Percentiles rank a stretch among this genome's conserved stretches.
Evolutionary conservation across 257 asterid genomes (phyloP).

Genomic region (Solanum piurae): DNA sequence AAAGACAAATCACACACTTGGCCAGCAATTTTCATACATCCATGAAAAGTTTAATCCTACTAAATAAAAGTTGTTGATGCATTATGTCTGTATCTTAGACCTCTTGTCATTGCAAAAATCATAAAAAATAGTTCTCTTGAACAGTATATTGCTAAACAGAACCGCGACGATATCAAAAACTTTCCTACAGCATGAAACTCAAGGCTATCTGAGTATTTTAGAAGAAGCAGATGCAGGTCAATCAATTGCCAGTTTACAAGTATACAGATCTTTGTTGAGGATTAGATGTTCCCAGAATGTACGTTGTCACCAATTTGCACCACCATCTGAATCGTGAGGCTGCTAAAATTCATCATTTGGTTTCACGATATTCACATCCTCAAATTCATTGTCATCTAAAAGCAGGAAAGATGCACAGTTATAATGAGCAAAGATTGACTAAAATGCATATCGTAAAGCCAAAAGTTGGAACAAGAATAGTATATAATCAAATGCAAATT

Average conservation of each 20-base stretch:
- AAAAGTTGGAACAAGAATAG: neutral
- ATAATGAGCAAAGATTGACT: neutral
- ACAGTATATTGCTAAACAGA: neutral
- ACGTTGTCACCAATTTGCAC: slow-evolving; percentile 24
- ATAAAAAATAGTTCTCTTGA: neutral
- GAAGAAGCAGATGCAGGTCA: neutral
- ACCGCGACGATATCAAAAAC: neutral
- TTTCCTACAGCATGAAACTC: neutral
- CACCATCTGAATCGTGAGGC: slow-evolving; percentile 41
- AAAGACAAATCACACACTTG: neutral
- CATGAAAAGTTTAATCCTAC: neutral
- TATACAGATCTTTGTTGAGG: neutral
- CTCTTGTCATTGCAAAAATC: neutral
- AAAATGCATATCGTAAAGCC: neutral
- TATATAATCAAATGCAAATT: neutral
- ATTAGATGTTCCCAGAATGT: neutral
- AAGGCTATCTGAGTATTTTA: neutral
- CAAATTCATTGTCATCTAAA: slow-evolving; percentile 59
- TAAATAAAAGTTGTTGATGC: neutral
- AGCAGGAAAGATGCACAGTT: neutral
- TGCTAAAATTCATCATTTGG: slow-evolving; percentile 46
- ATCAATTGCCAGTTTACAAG: neutral
- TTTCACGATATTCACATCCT: slow-evolving; percentile 52
- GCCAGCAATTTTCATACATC: neutral
- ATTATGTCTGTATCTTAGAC: neutral